phyloP scores from a whole-genome alignment of 1,139 yeast species.

The Zygosaccharomyces pseudobailii region DNA sequence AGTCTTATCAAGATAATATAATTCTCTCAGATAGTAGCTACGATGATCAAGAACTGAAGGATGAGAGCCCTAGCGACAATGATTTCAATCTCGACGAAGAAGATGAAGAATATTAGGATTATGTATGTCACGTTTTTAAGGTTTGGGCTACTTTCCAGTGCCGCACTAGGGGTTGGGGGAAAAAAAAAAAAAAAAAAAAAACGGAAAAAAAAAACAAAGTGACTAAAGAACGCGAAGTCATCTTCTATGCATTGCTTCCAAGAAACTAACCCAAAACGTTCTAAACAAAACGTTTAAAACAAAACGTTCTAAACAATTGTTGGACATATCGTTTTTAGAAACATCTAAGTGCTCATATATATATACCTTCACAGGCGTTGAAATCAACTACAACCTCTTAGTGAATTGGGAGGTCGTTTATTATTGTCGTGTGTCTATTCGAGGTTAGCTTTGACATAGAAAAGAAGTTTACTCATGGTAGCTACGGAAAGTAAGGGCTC shows the following conservation, averaged over 20 bases:
- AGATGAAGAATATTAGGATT: slow-evolving; percentile 15
- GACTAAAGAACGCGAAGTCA: slow-evolving; percentile 1
- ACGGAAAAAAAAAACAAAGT: background rate
- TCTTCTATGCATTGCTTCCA: slow-evolving; percentile 1
- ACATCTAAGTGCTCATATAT: background rate
- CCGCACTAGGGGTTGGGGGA: too few relatives aligned
- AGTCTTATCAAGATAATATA: slow-evolving; percentile 20
- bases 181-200: background rate
- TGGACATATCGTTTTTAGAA: background rate
- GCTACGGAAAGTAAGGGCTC: slow-evolving; percentile 2
- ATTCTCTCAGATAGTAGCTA: slow-evolving; percentile 31
- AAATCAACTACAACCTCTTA: background rate
- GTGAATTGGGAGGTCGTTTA: background rate
- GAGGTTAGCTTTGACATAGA: background rate
- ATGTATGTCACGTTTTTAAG: background rate
- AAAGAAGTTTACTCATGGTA: background rate
- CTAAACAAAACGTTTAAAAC: too few relatives aligned
- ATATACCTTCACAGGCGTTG: background rate
- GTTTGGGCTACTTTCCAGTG: background rate
- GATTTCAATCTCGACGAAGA: slow-evolving; percentile 20
- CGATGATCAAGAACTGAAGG: slow-evolving; percentile 23
- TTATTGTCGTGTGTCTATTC: too few relatives aligned
- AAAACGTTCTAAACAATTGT: background rate
- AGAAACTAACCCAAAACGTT: background rate
- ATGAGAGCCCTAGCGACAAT: slow-evolving; percentile 4